Evolutionary conservation across 352 stramenopile genomes (phyloP).

Genomic region (Globisporangium lucens): DNA sequence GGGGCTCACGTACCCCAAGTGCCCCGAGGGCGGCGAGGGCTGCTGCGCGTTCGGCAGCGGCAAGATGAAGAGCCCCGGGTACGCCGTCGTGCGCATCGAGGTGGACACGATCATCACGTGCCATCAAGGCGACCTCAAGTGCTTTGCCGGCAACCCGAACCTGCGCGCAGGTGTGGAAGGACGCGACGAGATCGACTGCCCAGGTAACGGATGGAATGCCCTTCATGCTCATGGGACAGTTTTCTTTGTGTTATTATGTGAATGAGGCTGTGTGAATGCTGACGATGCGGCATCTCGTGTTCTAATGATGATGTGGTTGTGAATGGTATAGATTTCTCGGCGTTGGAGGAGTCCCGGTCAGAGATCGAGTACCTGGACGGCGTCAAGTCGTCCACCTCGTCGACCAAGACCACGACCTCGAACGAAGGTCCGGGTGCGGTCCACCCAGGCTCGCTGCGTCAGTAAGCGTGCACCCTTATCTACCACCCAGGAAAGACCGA

Average conservation of each 20-base stretch:
- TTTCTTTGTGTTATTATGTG: not conserved
- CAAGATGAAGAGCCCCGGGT: constrained; percentile 59
- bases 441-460: constrained; percentile 18
- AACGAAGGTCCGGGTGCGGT: constrained; percentile 25
- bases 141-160: constrained; percentile 56
- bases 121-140: constrained; percentile 44
- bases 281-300: not conserved
- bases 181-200: constrained; percentile 40
- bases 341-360: constrained; percentile 57
- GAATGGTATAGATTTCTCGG: constrained; percentile 42
- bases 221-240: not conserved
- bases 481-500: not conserved
- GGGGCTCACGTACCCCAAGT: constrained; percentile 52
- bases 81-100: constrained; percentile 45
- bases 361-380: constrained; percentile 47
- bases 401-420: constrained; percentile 10
- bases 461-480: not conserved
- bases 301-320: not conserved
- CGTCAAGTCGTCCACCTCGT: constrained; percentile 20
- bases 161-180: constrained; percentile 38
- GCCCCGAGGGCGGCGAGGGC: constrained; percentile 31
- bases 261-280: not conserved
- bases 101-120: constrained; percentile 66
- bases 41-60: constrained; percentile 56
- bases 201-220: constrained; percentile 33